A percentile compares a stretch with the other conserved stretches of the same genome.
These are phyloP conservation scores for Magnaporthales sp. DNA, from an alignment of 2,329 filamentous ascomycete genomes.

Conservation along the genomic window DNA sequence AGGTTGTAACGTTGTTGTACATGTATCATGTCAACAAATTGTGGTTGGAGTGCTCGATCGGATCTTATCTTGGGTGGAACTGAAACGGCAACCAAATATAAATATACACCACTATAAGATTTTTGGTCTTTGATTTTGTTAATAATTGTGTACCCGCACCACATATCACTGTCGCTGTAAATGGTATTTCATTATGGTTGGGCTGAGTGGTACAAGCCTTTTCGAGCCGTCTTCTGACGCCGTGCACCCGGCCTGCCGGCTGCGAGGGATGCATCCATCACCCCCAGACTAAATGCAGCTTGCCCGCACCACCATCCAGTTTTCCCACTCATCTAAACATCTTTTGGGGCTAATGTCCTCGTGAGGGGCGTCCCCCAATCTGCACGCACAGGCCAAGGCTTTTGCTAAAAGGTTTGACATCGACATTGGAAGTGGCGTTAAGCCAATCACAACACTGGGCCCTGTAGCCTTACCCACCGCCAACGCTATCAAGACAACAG, in stretches of 20 bases:
- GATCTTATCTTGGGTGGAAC: background rate
- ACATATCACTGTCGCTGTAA: background rate
- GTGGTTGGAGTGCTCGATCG: background rate
- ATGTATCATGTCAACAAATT: background rate
- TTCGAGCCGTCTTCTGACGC: background rate
- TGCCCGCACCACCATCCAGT: background rate
- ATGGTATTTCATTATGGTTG: background rate
- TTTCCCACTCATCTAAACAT: background rate
- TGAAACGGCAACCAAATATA: background rate
- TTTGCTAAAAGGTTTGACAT: slow-evolving; percentile 1
- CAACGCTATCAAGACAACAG: background rate
- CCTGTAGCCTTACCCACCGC: background rate
- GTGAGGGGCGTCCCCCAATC: background rate
- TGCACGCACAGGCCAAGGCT: background rate
- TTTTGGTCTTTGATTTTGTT: background rate
- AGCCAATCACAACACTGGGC: background rate
- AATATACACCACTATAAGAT: background rate
- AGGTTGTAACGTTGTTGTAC: background rate
- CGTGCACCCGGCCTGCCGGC: background rate
- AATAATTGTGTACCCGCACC: background rate
- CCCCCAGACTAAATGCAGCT: background rate
- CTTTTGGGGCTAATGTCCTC: slow-evolving; percentile 1
- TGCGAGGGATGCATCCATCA: background rate
- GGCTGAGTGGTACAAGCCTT: background rate
- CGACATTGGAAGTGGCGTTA: background rate